A percentile compares a stretch with the other conserved stretches of the same genome.
Conservation (phyloP, 345 rosid genomes). For the Salix brachista region DNA sequence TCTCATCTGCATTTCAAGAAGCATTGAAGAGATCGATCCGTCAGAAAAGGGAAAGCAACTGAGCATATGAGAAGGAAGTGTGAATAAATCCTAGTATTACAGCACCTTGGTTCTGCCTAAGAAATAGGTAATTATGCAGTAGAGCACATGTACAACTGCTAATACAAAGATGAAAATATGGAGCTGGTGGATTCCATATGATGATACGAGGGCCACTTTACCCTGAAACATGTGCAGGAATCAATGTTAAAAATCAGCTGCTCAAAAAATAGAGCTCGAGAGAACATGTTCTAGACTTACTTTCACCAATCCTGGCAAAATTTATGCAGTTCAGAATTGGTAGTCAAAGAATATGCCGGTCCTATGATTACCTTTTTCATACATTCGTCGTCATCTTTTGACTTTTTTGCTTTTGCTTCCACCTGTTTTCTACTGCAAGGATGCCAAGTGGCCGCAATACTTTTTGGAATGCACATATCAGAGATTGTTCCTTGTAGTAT, state of each 20-base stretch:
- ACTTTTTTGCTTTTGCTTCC: background rate
- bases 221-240: constrained; percentile 44
- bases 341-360: background rate
- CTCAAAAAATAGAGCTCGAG: background rate
- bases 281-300: background rate
- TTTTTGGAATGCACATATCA: constrained; percentile 42
- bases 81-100: background rate
- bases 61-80: background rate
- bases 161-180: constrained; percentile 84
- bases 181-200: constrained; percentile 83
- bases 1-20: constrained; percentile 59
- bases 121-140: constrained; percentile 56
- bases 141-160: constrained; percentile 58
- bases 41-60: background rate
- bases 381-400: constrained; percentile 31
- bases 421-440: constrained; percentile 36
- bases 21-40: background rate
- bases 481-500: constrained; percentile 42
- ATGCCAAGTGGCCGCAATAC: constrained; percentile 56
- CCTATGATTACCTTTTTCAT: constrained; percentile 28
- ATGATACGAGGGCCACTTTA: constrained; percentile 68
- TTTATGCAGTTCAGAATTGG: background rate
- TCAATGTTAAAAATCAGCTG: background rate
- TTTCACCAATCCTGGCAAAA: background rate
- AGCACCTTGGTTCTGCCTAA: constrained; percentile 70